Base-by-base conservation (phyloP, 352 stramenopile genomes). In the Phytopythium kandeliae region DNA sequence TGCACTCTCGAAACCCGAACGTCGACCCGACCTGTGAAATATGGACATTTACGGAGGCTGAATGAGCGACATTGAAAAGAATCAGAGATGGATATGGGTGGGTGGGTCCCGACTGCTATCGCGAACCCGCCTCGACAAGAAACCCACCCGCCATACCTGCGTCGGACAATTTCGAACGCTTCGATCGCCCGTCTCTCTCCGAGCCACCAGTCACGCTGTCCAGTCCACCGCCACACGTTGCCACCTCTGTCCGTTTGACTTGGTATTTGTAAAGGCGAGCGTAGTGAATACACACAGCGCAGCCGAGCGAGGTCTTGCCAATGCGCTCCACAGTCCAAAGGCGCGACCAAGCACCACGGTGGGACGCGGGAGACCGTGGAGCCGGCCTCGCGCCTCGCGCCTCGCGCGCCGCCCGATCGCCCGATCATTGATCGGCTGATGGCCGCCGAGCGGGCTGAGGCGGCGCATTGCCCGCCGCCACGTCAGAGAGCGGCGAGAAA, bases 101-200 rank as follows among this genome's bases (percentile, higher is more conserved):
- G 40, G 40, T 31, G 40, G 40, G 40, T n/a, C n/a, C n/a, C n/a
- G n/a, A n/a, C n/a, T n/a, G n/a, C n/a, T n/a, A n/a, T n/a, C n/a
- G n/a, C n/a, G n/a, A n/a, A n/a, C n/a, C n/a, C n/a, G n/a, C n/a
- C n/a, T n/a, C n/a, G n/a, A n/a, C n/a, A n/a, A 26, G 19, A 17
- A 51, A 51, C 45, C 45, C 45, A 28, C 44, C 4, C n/a, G 28
- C 28, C 28, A 31, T 31, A 30, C 12, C 16, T 13, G n/a, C n/a
- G 55, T 40, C 57, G 48, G 62, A 67, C 58, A 67, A 64, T 64
- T 60, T 60, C 48, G 55, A 63, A 70, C 46, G 47, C 51, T 22
- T 21, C 36, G n/a, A 30, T n/a, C n/a, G n/a, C 45, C 45, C 45
- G 45, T 51, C 45, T 51, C 45, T 51, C 45, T 36, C 45, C 0